Evolutionary conservation across 306 rosid genomes (phyloP), one percentile per base, ranked within the genome.

Genomic region (Oxytropis ochrocephala): DNA sequence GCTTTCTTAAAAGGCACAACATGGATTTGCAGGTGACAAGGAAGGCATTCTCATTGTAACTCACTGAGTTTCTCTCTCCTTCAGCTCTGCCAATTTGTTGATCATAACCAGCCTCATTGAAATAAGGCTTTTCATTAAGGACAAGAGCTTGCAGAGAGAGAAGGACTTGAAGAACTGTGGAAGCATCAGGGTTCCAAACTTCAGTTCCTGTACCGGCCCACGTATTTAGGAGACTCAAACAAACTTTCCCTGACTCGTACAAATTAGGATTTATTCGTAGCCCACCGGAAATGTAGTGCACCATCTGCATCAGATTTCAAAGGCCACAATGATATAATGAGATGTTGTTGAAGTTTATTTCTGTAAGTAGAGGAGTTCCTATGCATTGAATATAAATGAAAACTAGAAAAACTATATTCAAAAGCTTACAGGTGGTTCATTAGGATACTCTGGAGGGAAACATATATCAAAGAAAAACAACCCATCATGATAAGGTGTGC

Each of bases 81-180:
- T 95, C 96, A 11, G 91, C 89, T 87, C 85, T 73, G 60, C 99
- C 99, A 4, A 87, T 67, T 83, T 88, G 99, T 60, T 79, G 87
- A 81, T 91, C 95, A 79, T 91, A 91, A 39, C 99, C 99, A 49
- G 99, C 99, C 82, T 95, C 99, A 18, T 95, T 95, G 83, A 91
- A 91, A 82, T 95, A 95, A 56, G 99, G 99, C 87, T 82, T 91
- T 75, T 91, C 97, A 14, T 95, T 95, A 24, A 95, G 96, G 79
- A 95, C 97, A 35, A 91, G 97, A 72, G 97, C 97, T 69, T 91
- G 99, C 50, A 95, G 89, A 67, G 99, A 95, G 76, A 95, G 86
- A 76, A 95, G 99, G 82, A 95, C 88, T 79, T 95, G 99, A 65
- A 95, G 97, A 76, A 91, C 75, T 16, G 91, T 89, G 46, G 97